Evolutionary conservation across 2,329 filamentous ascomycete genomes (phyloP).

Genomic region (Fusarium scirpi): DNA sequence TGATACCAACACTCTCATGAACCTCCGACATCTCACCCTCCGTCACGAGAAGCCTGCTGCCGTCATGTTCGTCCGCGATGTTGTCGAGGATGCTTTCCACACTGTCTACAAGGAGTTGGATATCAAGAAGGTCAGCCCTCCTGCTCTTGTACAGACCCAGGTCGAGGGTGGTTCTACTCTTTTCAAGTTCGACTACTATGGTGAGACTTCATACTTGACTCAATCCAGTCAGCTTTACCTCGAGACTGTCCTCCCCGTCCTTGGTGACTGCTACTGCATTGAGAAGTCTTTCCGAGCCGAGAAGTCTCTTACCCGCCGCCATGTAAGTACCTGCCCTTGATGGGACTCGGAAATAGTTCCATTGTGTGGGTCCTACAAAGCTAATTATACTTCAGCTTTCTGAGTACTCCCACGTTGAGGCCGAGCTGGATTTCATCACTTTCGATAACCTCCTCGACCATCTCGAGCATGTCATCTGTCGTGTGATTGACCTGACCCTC

Average conservation of each 20-base stretch:
- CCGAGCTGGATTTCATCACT: constrained; percentile 93
- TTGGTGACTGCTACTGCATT: constrained; percentile 97
- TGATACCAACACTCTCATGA: constrained; percentile 68
- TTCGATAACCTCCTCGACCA: constrained; percentile 91
- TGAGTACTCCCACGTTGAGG: constrained; percentile 97
- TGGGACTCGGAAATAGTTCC: neutral
- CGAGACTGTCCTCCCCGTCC: constrained; percentile 89
- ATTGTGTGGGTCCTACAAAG: neutral
- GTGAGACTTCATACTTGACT: constrained; percentile 90
- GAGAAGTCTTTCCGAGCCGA: constrained; percentile 99
- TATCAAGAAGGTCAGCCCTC: constrained; percentile 86
- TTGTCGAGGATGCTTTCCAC: constrained; percentile 84
- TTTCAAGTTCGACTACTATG: constrained; percentile 91
- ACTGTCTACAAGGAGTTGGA: constrained; percentile 80
- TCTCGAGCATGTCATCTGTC: constrained; percentile 87
- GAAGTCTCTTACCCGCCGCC: constrained; percentile 92
- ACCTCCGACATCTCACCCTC: constrained; percentile 86
- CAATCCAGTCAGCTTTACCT: constrained; percentile 98
- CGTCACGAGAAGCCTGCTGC: constrained; percentile 86
- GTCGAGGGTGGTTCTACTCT: constrained; percentile 93
- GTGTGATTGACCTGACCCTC: constrained; percentile 82
- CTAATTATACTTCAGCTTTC: constrained; percentile 64
- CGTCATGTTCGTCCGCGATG: constrained; percentile 87
- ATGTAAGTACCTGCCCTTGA: constrained; percentile 56
- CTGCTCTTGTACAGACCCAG: constrained; percentile 93